Evolutionary conservation across 148 eudicot genomes (phyloP).

Genomic region (Rheum nobile): DNA sequence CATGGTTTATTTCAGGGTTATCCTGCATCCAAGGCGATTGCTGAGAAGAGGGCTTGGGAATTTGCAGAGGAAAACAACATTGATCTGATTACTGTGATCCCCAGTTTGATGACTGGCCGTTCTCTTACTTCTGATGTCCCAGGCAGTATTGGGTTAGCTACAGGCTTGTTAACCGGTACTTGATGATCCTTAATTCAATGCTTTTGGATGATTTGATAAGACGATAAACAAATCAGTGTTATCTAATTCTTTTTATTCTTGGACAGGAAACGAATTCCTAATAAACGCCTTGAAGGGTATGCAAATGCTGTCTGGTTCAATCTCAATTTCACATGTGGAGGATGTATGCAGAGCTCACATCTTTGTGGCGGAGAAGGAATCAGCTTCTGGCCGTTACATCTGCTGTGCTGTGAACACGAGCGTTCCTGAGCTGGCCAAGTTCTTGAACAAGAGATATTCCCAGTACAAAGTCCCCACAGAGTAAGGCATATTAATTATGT

Average conservation of each 20-base stretch:
- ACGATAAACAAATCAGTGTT: not conserved
- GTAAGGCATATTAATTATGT: slow-evolving; percentile 25
- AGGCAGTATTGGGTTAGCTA: slow-evolving; percentile 36
- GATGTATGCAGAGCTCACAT: slow-evolving; percentile 64
- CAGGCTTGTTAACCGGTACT: slow-evolving; percentile 47
- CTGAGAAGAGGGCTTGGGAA: slow-evolving; percentile 57
- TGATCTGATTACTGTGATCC: slow-evolving; percentile 52
- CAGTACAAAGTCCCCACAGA: slow-evolving; percentile 45
- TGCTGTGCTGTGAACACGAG: slow-evolving; percentile 49
- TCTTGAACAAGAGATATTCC: slow-evolving; percentile 41
- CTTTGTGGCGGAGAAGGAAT: slow-evolving; percentile 48
- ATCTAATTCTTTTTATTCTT: not conserved
- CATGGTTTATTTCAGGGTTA: slow-evolving; percentile 31
- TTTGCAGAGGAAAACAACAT: slow-evolving; percentile 48
- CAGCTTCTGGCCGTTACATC: slow-evolving; percentile 57
- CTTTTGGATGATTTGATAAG: not conserved
- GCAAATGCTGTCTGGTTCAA: slow-evolving; percentile 49
- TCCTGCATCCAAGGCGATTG: slow-evolving; percentile 48
- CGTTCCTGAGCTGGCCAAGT: slow-evolving; percentile 45
- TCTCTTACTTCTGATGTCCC: slow-evolving; percentile 43
- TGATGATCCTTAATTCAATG: not conserved
- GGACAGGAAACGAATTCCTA: slow-evolving; percentile 39
- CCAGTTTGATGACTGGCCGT: slow-evolving; percentile 46
- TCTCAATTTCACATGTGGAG: slow-evolving; percentile 49
- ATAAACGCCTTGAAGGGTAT: slow-evolving; percentile 44